phyloP scores from a whole-genome alignment of 805 yeast genomes.

The Candida khao-thaluensis region DNA sequence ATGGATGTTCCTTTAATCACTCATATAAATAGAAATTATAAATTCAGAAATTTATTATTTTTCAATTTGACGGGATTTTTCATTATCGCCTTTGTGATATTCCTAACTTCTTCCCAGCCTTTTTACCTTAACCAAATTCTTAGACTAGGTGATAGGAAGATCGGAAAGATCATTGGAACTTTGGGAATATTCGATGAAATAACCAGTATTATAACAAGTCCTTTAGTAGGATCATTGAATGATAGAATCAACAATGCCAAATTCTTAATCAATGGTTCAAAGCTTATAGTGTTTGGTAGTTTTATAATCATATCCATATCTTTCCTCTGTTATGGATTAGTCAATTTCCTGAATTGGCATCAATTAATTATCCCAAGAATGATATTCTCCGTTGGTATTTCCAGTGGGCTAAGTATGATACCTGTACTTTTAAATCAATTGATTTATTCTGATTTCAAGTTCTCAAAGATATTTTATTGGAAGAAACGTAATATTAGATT shows the following conservation, averaged over 20 bases:
- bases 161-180: conserved; percentile 35
- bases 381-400: conserved; percentile 62
- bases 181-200: conserved; percentile 58
- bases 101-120: conserved; percentile 41
- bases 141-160: conserved; percentile 20
- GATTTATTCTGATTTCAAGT: conserved; percentile 42
- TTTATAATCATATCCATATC: conserved; percentile 48
- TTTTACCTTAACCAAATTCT: conserved; percentile 36
- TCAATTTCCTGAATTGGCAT: conserved; percentile 35
- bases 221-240: conserved; percentile 60
- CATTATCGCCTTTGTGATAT: conserved; percentile 38
- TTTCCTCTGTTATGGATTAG: conserved; percentile 51
- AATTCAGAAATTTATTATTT: conserved; percentile 27
- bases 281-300: conserved; percentile 50
- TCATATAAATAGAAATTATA: conserved; percentile 11
- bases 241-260: conserved; percentile 45
- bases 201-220: conserved; percentile 51
- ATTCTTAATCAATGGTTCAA: conserved; percentile 44
- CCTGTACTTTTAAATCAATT: conserved; percentile 60
- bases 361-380: conserved; percentile 46
- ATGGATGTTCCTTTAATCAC: not conserved
- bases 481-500: conserved; percentile 1
- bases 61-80: conserved; percentile 38
- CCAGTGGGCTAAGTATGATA: conserved; percentile 53
- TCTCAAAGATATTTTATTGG: conserved; percentile 30